Conservation (phyloP, 179 eudicot genomes). For the Beta corolliflora region DNA sequence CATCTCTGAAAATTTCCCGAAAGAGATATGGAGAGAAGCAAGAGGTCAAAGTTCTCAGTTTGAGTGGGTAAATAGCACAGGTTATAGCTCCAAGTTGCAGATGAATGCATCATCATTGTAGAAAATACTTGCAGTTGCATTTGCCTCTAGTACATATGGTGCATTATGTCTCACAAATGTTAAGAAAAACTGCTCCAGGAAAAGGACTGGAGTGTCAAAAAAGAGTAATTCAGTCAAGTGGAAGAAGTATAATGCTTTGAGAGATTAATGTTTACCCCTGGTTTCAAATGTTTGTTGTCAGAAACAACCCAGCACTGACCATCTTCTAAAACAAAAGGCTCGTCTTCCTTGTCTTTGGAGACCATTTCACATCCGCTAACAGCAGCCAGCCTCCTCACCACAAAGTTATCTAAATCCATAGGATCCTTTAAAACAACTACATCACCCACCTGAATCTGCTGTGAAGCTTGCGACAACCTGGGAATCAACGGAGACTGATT, state of each 20-base stretch:
- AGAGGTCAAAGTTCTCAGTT: not conserved
- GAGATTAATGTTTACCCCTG: slow-evolving; percentile 23
- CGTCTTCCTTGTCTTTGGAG: slow-evolving; percentile 26
- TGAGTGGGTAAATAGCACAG: not conserved
- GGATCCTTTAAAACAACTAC: slow-evolving; percentile 29
- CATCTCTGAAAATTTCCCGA: too few species aligned
- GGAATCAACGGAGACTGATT: not conserved
- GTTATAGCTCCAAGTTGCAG: not conserved
- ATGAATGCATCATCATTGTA: not conserved
- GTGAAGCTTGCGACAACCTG: not conserved
- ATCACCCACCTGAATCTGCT: slow-evolving; percentile 28
- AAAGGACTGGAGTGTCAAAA: not conserved
- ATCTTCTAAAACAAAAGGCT: slow-evolving; percentile 28
- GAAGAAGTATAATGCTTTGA: not conserved
- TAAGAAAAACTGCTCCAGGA: not conserved
- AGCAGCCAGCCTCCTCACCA: slow-evolving; percentile 38
- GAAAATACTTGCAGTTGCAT: not conserved
- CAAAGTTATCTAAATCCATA: slow-evolving; percentile 6
- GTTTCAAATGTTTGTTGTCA: slow-evolving; percentile 23
- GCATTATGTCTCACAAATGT: too few species aligned
- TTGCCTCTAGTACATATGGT: not conserved
- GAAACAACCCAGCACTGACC: slow-evolving; percentile 35
- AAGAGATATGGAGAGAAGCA: too few species aligned
- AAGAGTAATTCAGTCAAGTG: not conserved
- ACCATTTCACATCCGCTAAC: slow-evolving; percentile 28